These are phyloP conservation scores for Magnusiomyces paraingens DNA, from an alignment of 1,139 yeast species.

Conservation along the genomic window DNA sequence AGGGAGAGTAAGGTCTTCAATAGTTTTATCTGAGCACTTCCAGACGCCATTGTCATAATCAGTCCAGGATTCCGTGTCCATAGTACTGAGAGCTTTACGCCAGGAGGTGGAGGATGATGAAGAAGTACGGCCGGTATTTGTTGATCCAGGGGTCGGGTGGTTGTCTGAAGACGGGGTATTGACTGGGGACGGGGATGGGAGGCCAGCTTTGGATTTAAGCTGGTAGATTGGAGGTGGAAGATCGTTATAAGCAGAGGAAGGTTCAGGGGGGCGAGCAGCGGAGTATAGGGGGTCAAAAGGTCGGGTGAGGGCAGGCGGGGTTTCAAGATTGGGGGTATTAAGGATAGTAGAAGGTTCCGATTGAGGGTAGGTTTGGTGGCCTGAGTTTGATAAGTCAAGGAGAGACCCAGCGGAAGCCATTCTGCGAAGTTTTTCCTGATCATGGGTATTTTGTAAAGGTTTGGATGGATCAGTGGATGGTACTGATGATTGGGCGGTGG, in stretches of 20 bases:
- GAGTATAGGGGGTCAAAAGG: too few species aligned
- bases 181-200: not conserved
- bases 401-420: constrained; percentile 18
- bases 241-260: constrained; percentile 11
- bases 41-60: constrained; percentile 10
- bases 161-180: constrained; percentile 10
- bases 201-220: not conserved
- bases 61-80: constrained; percentile 15
- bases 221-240: constrained; percentile 6
- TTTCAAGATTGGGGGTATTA: not conserved
- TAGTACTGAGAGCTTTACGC: constrained; percentile 5
- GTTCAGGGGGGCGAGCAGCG: not conserved
- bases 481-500: constrained; percentile 3
- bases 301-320: constrained; percentile 3
- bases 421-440: constrained; percentile 20
- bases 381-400: constrained; percentile 11
- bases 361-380: too few species aligned
- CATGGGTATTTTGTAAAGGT: constrained; percentile 10
- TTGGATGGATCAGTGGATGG: constrained; percentile 8
- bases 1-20: constrained; percentile 58
- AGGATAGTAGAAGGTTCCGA: too few species aligned
- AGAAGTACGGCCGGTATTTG: not conserved
- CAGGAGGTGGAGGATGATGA: constrained; percentile 1
- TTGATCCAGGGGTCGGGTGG: constrained; percentile 1
- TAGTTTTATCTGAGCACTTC: constrained; percentile 54